Evolutionary conservation across 1,284 basidiomycete species (phyloP), one percentile per base, ranked within the genome.

Genomic region (Xerocomus tenax): DNA sequence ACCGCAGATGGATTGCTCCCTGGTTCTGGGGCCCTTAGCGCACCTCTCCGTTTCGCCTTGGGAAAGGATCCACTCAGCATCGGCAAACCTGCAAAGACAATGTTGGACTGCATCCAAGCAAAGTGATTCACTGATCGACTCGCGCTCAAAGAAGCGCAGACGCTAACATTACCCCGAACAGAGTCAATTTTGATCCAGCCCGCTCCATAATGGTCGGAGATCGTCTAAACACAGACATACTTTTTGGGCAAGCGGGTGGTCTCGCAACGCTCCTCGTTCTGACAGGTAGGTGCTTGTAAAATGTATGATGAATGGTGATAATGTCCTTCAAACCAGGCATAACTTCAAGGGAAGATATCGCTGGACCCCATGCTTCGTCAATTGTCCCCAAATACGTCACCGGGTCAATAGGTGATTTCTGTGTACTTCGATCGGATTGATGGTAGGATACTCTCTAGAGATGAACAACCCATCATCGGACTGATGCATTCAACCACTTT

Each of bases 151-250:
- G 8, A 5, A 21, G 4, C 1, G 8, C 18, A 4, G 19, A 32
- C 21, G 23, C 50, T 56, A 38, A 57, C 38, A 16, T 36, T 35
- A n/a, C 41, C 41, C n/a, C 16, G 36, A 15, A 16, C 59, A 92
- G 90, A 68, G 83, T 94, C 59, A 66, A 87, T 42, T 93, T 91
- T 64, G 87, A 98, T 67, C 87, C 87, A 32, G 70, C 76, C 50
- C 75, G 84, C 43, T 93, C 94, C 1, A 80, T 98, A 62, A 96
- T 99, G 88, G 78, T 98, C 38, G 95, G 95, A 35, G 95, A 98
- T 69, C 81, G 96, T 52, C 75, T 98, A 54, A 85, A 91, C 61
- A 98, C 96, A 1, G 96, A 99, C 69, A 92, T 96, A 60, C 70
- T 87, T 42, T 98, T 98, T 61, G 95, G 91, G 41, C 78, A 90